Evolutionary conservation across 2,329 filamentous ascomycete genomes (phyloP).

Genomic region (Xylaria sp.): DNA sequence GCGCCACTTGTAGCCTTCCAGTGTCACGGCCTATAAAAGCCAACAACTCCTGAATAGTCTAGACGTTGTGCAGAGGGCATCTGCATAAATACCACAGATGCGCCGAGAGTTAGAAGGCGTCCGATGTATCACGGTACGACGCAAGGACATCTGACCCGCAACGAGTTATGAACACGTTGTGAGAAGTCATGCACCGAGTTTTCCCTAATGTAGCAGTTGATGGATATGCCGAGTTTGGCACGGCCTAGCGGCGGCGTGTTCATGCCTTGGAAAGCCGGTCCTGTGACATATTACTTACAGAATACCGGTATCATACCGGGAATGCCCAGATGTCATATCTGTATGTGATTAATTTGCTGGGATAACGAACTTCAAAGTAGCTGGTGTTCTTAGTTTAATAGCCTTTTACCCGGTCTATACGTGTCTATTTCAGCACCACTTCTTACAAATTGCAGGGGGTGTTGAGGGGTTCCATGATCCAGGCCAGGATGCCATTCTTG

Average conservation of each 20-base stretch:
- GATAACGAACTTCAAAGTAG: not conserved
- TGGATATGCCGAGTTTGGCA: constrained; percentile 6
- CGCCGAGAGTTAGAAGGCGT: not conserved
- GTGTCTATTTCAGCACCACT: not conserved
- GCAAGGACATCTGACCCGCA: not conserved
- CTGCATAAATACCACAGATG: not conserved
- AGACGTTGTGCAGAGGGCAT: not conserved
- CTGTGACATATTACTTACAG: not conserved
- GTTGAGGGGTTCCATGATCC: not conserved
- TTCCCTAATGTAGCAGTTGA: constrained; percentile 17
- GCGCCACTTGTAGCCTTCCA: not conserved
- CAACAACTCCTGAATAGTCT: not conserved
- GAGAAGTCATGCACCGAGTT: constrained; percentile 2
- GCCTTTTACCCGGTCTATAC: constrained; percentile 31
- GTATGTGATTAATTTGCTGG: not conserved
- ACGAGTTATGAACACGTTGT: constrained; percentile 28
- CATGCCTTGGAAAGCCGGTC: constrained; percentile 3
- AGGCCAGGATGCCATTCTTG: not conserved
- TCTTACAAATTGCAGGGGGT: constrained; percentile 13
- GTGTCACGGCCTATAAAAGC: not conserved
- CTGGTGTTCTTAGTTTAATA: not conserved
- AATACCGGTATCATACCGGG: not conserved
- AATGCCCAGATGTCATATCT: not conserved
- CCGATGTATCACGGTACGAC: not conserved
- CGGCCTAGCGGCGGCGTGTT: not conserved